A percentile compares a stretch with the other conserved stretches of the same genome.
Evolutionary conservation across 768 basidiomycete genomes (phyloP).

Genomic region (Rhizopogon vesiculosus): DNA sequence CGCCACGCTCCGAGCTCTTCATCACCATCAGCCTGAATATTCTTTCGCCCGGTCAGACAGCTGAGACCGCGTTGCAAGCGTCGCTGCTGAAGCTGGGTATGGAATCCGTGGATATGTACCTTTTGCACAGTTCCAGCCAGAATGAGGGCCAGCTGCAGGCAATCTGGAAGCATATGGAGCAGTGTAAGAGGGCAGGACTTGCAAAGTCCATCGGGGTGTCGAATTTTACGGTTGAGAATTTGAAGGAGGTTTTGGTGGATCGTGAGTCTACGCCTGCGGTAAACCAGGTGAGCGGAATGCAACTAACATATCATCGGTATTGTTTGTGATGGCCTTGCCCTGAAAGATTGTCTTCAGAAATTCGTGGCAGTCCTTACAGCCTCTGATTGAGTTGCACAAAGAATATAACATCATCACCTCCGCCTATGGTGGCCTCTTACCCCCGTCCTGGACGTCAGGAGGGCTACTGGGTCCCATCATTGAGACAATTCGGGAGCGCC

Average conservation of each 20-base stretch:
- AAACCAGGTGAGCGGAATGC: slow-evolving; percentile 33
- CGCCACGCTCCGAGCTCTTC: slow-evolving; percentile 34
- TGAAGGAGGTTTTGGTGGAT: slow-evolving; percentile 34
- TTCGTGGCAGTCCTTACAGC: slow-evolving; percentile 24
- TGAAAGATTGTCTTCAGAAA: slow-evolving; percentile 35
- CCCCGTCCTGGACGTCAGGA: slow-evolving; percentile 21
- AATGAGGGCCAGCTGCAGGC: slow-evolving; percentile 21
- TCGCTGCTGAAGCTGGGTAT: slow-evolving; percentile 37
- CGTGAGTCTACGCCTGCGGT: slow-evolving; percentile 38
- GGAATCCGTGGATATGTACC: slow-evolving; percentile 38
- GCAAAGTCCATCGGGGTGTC: slow-evolving; percentile 37
- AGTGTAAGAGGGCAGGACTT: slow-evolving; percentile 35
- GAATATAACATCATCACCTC: slow-evolving; percentile 20
- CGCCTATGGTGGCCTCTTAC: slow-evolving; percentile 29
- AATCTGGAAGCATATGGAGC: slow-evolving; percentile 42
- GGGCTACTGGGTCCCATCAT: slow-evolving; percentile 30
- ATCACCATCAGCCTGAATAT: slow-evolving; percentile 37
- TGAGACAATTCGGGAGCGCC: slow-evolving; percentile 14
- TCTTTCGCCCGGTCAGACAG: slow-evolving; percentile 27
- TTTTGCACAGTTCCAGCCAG: slow-evolving; percentile 35
- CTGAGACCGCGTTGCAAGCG: slow-evolving; percentile 31
- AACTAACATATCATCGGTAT: not conserved
- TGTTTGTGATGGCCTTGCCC: not conserved
- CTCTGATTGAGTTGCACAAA: slow-evolving; percentile 14
- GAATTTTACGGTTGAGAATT: slow-evolving; percentile 35